phyloP scores from a whole-genome alignment of 495 filamentous ascomycete species.

The Aspergillus sclerotioniger region DNA sequence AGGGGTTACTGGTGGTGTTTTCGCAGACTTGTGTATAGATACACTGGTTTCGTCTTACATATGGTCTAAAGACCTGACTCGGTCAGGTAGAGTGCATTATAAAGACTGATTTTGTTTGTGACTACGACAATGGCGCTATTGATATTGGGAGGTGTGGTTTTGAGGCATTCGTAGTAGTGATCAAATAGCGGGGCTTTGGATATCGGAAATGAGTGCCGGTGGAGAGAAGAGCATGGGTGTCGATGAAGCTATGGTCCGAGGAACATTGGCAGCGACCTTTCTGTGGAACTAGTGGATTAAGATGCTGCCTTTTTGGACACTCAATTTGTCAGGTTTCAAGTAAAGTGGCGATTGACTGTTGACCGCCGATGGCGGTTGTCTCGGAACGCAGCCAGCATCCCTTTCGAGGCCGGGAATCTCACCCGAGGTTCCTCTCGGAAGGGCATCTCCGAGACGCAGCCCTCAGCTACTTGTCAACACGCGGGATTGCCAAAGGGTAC shows the following conservation, averaged over 20 bases:
- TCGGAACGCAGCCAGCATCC: neutral
- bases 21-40: neutral
- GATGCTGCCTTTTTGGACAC: neutral
- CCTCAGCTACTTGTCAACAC: no score
- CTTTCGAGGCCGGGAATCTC: neutral
- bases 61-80: no score
- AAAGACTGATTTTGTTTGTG: neutral
- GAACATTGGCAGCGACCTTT: neutral
- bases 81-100: no score
- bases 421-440: neutral
- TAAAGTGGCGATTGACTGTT: neutral
- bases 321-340: neutral
- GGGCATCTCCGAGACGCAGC: neutral
- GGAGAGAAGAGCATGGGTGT: neutral
- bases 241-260: neutral
- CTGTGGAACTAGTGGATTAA: neutral
- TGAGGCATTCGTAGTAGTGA: slow-evolving; percentile 4
- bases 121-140: neutral
- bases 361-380: neutral
- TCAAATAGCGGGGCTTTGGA: neutral
- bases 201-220: neutral
- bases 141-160: neutral
- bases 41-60: neutral
- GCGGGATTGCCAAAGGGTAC: no score
- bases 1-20: neutral